phyloP scores from a whole-genome alignment of 2,329 filamentous ascomycete genomes.

The Sordariomycetes sp. region DNA sequence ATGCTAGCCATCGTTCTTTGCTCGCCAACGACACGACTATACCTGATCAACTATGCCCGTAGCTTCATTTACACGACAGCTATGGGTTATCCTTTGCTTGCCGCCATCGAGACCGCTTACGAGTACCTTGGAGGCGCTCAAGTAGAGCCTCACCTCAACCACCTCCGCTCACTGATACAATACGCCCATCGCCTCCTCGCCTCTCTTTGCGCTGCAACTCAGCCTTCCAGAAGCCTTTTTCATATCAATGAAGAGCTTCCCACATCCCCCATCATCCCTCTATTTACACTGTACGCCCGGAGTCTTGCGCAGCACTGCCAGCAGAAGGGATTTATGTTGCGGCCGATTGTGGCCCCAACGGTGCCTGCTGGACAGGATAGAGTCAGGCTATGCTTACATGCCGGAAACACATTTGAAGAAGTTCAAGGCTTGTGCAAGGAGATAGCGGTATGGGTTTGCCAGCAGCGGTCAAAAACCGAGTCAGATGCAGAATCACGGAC shows the following conservation, averaged over 20 bases:
- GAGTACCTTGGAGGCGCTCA: constrained; percentile 41
- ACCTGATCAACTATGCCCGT: constrained; percentile 69
- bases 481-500: not conserved
- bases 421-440: constrained; percentile 41
- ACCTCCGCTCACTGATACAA: constrained; percentile 21
- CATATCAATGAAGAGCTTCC: constrained; percentile 25
- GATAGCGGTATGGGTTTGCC: constrained; percentile 37
- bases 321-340: constrained; percentile 45
- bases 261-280: constrained; percentile 54
- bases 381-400: constrained; percentile 59
- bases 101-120: constrained; percentile 49
- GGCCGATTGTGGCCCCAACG: constrained; percentile 60
- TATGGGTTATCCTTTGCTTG: constrained; percentile 51
- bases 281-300: constrained; percentile 49
- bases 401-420: constrained; percentile 50
- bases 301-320: constrained; percentile 53
- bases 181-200: constrained; percentile 37
- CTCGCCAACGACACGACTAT: constrained; percentile 46
- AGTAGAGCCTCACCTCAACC: constrained; percentile 24
- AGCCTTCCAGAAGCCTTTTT: constrained; percentile 23
- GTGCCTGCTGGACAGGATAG: constrained; percentile 55
- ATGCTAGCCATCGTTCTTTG: constrained; percentile 47
- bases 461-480: not conserved
- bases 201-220: constrained; percentile 16
- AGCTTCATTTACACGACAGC: constrained; percentile 68